phyloP scores from a whole-genome alignment of 371 early-diverging fungal genomes.

The Circinella minor region DNA sequence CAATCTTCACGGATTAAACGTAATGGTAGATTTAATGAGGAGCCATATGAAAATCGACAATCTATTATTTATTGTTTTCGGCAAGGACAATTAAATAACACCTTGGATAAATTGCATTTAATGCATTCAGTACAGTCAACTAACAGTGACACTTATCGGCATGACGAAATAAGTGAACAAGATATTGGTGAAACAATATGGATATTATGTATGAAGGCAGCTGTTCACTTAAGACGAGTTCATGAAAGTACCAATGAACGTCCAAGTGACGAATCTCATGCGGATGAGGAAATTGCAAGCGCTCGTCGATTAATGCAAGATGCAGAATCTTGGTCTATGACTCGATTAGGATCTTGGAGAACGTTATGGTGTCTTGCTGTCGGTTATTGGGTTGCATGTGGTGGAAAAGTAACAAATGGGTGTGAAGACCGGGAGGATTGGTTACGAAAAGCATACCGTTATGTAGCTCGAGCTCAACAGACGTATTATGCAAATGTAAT shows the following conservation, averaged over 20 bases:
- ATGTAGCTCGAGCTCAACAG: neutral
- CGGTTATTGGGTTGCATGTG: conserved; percentile 30
- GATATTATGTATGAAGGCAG: conserved; percentile 16
- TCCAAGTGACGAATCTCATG: conserved; percentile 11
- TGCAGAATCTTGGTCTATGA: conserved; percentile 4
- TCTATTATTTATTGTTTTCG: conserved; percentile 12
- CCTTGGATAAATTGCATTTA: neutral
- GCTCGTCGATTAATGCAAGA: conserved; percentile 22
- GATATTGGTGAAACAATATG: conserved; percentile 12
- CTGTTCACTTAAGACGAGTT: conserved; percentile 14
- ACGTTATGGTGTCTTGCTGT: conserved; percentile 33
- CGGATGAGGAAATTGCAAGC: conserved; percentile 23
- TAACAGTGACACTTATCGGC: neutral
- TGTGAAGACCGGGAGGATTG: conserved; percentile 25
- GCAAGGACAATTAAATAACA: conserved; percentile 8
- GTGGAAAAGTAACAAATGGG: conserved; percentile 17
- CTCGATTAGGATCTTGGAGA: conserved; percentile 22
- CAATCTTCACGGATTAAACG: conserved; percentile 19
- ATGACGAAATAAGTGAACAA: neutral
- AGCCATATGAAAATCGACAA: neutral
- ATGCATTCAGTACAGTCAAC: neutral
- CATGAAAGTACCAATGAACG: conserved; percentile 7
- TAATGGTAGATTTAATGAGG: neutral
- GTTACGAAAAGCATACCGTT: conserved; percentile 13
- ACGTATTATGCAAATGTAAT: neutral